These are phyloP conservation scores for Nyssa sinensis DNA, from an alignment of 148 eudicot genomes.

Conservation along the genomic window DNA sequence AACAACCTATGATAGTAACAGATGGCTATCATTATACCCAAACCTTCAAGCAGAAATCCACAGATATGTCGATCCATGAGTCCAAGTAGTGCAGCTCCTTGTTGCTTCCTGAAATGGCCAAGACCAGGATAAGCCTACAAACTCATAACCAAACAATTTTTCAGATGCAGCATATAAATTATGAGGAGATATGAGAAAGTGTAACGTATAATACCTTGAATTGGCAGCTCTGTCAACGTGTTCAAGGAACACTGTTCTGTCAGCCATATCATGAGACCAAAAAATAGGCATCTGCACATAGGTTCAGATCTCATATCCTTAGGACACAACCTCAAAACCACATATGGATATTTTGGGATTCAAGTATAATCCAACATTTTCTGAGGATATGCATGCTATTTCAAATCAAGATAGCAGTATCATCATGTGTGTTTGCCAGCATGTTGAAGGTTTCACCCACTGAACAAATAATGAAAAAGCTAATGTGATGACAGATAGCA, in stretches of 20 bases:
- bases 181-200: background rate
- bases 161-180: background rate
- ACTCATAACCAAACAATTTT: background rate
- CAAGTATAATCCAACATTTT: too few relatives aligned
- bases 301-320: slow-evolving; percentile 13
- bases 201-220: slow-evolving; percentile 65
- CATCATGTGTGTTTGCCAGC: background rate
- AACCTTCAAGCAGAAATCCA: too few relatives aligned
- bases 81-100: slow-evolving; percentile 69
- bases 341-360: too few relatives aligned
- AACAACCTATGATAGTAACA: background rate
- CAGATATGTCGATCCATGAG: slow-evolving; percentile 88
- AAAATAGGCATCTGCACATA: slow-evolving; percentile 75
- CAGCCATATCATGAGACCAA: slow-evolving; percentile 93
- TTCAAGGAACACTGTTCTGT: slow-evolving; percentile 80
- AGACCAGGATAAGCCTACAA: slow-evolving; percentile 85
- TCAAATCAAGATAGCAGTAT: background rate
- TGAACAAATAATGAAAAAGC: background rate
- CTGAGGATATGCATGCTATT: background rate
- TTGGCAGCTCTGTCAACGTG: slow-evolving; percentile 69
- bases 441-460: slow-evolving; percentile 6
- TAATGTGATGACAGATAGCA: background rate
- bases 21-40: background rate
- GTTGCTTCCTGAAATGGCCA: slow-evolving; percentile 64
- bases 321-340: background rate